Percentiles rank a stretch among this genome's conserved stretches.
phyloP scores from a whole-genome alignment of 768 basidiomycete species.

The Boletellus ananiceps region DNA sequence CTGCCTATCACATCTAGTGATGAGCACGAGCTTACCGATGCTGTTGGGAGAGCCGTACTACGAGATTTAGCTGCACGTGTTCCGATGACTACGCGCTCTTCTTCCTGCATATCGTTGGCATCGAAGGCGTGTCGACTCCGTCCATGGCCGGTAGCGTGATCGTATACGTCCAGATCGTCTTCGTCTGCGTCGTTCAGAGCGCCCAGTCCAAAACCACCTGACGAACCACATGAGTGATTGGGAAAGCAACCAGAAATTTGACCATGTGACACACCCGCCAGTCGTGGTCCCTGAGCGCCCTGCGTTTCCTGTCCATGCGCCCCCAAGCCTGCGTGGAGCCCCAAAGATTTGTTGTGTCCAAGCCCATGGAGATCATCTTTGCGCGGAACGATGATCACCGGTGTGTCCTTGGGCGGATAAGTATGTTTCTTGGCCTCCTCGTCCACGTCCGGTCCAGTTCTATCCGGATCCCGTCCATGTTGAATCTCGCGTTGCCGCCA shows the following conservation, averaged over 20 bases:
- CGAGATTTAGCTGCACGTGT: conserved; percentile 18
- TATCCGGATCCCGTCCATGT: conserved; percentile 44
- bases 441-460: conserved; percentile 49
- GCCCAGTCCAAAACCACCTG: conserved; percentile 86
- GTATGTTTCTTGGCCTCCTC: conserved; percentile 84
- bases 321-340: conserved; percentile 58
- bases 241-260: not conserved
- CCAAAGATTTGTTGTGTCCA: conserved; percentile 67
- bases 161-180: conserved; percentile 85
- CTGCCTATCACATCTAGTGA: not conserved
- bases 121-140: conserved; percentile 64
- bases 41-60: not conserved
- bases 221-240: conserved; percentile 5
- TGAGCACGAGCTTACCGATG: conserved; percentile 9
- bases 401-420: conserved; percentile 80
- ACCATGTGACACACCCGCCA: conserved; percentile 46
- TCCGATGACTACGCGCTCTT: conserved; percentile 48
- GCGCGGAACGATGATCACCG: conserved; percentile 52
- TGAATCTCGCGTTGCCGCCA: conserved; percentile 70
- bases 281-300: conserved; percentile 41
- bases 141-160: conserved; percentile 35
- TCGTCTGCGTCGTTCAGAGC: conserved; percentile 93
- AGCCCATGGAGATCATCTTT: conserved; percentile 82
- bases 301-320: conserved; percentile 18
- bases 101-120: conserved; percentile 56